A percentile compares a stretch with the other conserved stretches of the same genome.
Conservation (phyloP, 1,139 yeast genomes). For the Debaryomyces sp. region DNA sequence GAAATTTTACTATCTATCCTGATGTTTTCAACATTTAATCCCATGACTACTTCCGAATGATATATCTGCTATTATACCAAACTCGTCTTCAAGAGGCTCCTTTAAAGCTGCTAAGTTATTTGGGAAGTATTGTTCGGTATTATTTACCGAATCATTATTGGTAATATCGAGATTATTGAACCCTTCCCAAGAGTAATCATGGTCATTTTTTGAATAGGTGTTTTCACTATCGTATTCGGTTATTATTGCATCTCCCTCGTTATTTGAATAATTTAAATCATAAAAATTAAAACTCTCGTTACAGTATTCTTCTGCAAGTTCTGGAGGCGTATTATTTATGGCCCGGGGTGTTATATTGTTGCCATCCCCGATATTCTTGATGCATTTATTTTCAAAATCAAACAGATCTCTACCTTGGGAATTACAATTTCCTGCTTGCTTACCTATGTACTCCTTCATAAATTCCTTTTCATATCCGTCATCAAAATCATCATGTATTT, state of each 20-base stretch:
- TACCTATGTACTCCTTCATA: constrained; percentile 13
- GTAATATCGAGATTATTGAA: not conserved
- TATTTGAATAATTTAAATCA: constrained; percentile 8
- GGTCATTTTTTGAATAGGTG: constrained; percentile 4
- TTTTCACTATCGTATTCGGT: constrained; percentile 12
- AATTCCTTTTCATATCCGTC: constrained; percentile 32
- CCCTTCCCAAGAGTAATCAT: constrained; percentile 12
- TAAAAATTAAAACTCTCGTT: constrained; percentile 11
- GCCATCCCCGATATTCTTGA: not conserved
- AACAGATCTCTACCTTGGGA: not conserved
- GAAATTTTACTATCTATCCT: not conserved
- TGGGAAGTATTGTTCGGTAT: constrained; percentile 4
- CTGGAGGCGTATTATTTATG: constrained; percentile 11
- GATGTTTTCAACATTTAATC: constrained; percentile 14
- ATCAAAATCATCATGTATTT: constrained; percentile 24
- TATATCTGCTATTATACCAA: constrained; percentile 14
- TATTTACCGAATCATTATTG: constrained; percentile 1
- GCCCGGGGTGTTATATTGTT: not conserved
- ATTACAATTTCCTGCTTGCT: not conserved
- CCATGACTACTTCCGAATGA: constrained; percentile 22
- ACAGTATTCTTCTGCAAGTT: constrained; percentile 10
- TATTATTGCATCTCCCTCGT: constrained; percentile 9
- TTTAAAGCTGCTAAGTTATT: constrained; percentile 8
- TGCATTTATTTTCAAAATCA: not conserved
- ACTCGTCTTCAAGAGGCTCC: constrained; percentile 13